phyloP scores from a whole-genome alignment of 2,329 filamentous ascomycete species.

The Aureobasidium sp. region DNA sequence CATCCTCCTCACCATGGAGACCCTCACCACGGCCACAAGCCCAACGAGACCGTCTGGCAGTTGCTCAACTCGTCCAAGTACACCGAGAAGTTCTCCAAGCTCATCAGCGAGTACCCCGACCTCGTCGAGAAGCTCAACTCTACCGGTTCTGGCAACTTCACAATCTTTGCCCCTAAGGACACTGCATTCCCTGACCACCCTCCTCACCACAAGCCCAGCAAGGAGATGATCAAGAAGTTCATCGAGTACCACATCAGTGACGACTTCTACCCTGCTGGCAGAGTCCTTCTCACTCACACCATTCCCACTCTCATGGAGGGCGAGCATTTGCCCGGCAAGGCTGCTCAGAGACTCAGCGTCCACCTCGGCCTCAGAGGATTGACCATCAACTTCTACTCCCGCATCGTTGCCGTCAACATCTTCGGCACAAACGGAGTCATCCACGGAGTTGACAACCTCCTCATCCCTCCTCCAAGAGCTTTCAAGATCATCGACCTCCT shows the following conservation, averaged over 20 bases:
- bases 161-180: slow-evolving; percentile 72
- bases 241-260: slow-evolving; percentile 67
- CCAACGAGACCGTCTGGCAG: slow-evolving; percentile 70
- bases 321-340: slow-evolving; percentile 50
- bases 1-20: slow-evolving; percentile 25
- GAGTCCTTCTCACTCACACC: slow-evolving; percentile 62
- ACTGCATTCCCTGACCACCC: slow-evolving; percentile 56
- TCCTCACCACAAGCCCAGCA: slow-evolving; percentile 49
- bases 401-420: slow-evolving; percentile 60
- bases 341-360: slow-evolving; percentile 61
- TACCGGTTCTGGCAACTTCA: slow-evolving; percentile 60
- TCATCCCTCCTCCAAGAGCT: slow-evolving; percentile 64
- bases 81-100: slow-evolving; percentile 65
- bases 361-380: slow-evolving; percentile 56
- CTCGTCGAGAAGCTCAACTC: slow-evolving; percentile 66
- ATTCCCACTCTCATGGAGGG: slow-evolving; percentile 59
- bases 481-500: slow-evolving; percentile 55
- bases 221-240: slow-evolving; percentile 60
- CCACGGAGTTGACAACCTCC: slow-evolving; percentile 64
- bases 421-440: slow-evolving; percentile 70
- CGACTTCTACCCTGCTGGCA: slow-evolving; percentile 55
- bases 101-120: slow-evolving; percentile 64
- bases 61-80: slow-evolving; percentile 66
- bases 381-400: slow-evolving; percentile 67
- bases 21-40: slow-evolving; percentile 34